phyloP scores from a whole-genome alignment of 306 rosid species.

The Ceratonia siliqua region DNA sequence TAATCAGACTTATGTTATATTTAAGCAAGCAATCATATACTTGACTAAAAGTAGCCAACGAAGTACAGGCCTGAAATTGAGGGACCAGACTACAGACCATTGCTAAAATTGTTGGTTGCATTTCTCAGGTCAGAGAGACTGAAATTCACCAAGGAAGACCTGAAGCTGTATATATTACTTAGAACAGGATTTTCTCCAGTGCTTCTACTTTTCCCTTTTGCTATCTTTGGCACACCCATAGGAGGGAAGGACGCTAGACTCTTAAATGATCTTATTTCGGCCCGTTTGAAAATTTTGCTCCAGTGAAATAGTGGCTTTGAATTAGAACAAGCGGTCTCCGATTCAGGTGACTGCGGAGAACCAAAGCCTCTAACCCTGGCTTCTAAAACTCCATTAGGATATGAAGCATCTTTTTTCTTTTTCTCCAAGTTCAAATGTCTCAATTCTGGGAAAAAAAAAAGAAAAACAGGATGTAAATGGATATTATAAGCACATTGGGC shows the following conservation, averaged over 20 bases:
- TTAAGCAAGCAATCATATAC: conserved; percentile 14
- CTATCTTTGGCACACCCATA: conserved; percentile 38
- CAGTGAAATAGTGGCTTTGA: conserved; percentile 42
- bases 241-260: conserved; percentile 54
- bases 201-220: conserved; percentile 38
- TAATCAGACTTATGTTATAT: conserved; percentile 4
- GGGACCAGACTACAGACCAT: conserved; percentile 44
- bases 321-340: conserved; percentile 21
- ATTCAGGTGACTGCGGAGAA: conserved; percentile 26
- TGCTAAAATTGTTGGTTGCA: conserved; percentile 67
- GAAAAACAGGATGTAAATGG: neutral
- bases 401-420: conserved; percentile 40
- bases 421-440: conserved; percentile 40
- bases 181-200: conserved; percentile 36
- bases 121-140: conserved; percentile 49
- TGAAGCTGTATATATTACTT: conserved; percentile 43
- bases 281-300: conserved; percentile 50
- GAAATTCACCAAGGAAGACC: conserved; percentile 52
- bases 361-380: conserved; percentile 37
- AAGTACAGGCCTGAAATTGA: conserved; percentile 3
- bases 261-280: conserved; percentile 48
- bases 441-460: too few relatives aligned
- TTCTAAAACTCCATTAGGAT: conserved; percentile 65
- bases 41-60: neutral
- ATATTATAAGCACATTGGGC: neutral